These are phyloP conservation scores for Geranium rotundifolium DNA, from an alignment of 345 rosid genomes.

Conservation along the genomic window DNA sequence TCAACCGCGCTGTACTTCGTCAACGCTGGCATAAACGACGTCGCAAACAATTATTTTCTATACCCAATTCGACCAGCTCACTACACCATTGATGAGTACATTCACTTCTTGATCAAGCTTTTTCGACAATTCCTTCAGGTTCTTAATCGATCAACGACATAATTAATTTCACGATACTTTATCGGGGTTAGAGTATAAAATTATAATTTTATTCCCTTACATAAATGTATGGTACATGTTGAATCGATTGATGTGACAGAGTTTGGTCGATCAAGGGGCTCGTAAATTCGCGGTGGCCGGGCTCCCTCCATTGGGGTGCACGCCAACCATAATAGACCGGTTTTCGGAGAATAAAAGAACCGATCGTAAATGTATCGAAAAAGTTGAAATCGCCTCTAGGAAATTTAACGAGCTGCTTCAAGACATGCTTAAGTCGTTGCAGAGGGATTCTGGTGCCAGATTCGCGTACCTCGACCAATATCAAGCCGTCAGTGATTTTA, in stretches of 20 bases:
- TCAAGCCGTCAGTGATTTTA: background rate
- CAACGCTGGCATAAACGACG: no score
- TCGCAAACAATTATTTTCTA: background rate
- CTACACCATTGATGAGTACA: background rate
- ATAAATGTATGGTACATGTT: no score
- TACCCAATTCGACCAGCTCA: background rate
- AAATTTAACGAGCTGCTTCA: background rate
- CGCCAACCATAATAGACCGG: background rate
- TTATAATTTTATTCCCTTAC: no score
- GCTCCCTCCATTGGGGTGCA: background rate
- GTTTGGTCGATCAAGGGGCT: background rate
- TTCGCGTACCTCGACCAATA: background rate
- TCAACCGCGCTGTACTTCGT: no score
- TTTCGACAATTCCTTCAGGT: background rate
- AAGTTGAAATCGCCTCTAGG: background rate
- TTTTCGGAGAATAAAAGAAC: background rate
- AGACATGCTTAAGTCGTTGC: background rate
- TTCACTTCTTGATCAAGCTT: background rate
- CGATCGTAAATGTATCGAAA: background rate
- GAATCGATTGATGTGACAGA: background rate
- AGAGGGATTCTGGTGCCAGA: background rate
- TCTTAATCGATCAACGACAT: no score
- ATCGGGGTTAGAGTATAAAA: no score
- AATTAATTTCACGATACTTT: no score
- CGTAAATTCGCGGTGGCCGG: background rate